Percentiles rank a stretch among this genome's conserved stretches.
Evolutionary conservation across 352 stramenopile genomes (phyloP).

Genomic region (Hyphochytrium catenoides): DNA sequence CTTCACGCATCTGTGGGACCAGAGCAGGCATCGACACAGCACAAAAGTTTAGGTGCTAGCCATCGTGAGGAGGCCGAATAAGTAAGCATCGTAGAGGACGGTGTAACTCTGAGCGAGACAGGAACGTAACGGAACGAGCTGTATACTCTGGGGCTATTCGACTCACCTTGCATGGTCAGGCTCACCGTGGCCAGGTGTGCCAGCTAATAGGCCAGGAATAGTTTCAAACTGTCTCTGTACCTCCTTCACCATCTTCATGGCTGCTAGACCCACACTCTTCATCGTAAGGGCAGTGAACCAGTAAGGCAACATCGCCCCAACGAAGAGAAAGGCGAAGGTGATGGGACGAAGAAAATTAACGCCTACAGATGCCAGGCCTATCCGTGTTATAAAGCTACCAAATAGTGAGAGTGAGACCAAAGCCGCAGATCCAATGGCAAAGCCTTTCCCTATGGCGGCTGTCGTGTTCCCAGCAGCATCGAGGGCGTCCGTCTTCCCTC

Average conservation of each 20-base stretch:
- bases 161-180: constrained; percentile 54
- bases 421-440: constrained; percentile 94
- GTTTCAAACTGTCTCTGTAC: constrained; percentile 97
- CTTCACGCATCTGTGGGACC: constrained; percentile 89
- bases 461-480: constrained; percentile 98
- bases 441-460: constrained; percentile 97
- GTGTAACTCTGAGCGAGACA: too few relatives aligned
- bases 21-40: too few relatives aligned
- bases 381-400: constrained; percentile 91
- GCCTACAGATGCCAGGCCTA: constrained; percentile 54
- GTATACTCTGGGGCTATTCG: too few relatives aligned
- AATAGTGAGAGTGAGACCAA: constrained; percentile 96
- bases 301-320: constrained; percentile 99
- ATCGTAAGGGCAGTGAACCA: constrained; percentile 99
- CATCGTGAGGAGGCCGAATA: too few relatives aligned
- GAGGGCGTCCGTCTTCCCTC: constrained; percentile 97
- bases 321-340: constrained; percentile 95
- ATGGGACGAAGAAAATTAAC: constrained; percentile 95
- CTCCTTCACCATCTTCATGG: constrained; percentile 98
- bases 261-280: constrained; percentile 94
- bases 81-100: too few relatives aligned
- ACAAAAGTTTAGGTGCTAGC: too few relatives aligned
- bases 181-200: constrained; percentile 52
- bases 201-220: constrained; percentile 92
- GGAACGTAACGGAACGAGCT: too few relatives aligned